phyloP scores from a whole-genome alignment of 257 asterid species.

The Verbascum thapsus region DNA sequence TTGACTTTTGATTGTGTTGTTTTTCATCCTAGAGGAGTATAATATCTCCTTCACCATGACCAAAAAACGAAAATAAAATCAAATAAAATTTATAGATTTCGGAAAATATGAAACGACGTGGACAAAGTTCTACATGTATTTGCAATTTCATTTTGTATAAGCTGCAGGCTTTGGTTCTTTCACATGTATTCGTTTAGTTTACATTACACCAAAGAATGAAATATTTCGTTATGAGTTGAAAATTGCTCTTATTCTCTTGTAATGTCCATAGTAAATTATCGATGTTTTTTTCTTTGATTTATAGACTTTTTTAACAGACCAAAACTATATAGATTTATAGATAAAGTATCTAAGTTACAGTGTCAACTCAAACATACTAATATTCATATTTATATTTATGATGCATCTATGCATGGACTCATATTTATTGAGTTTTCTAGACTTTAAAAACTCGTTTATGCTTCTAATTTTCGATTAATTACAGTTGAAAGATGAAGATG shows the following conservation, averaged over 20 bases:
- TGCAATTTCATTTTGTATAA: not conserved
- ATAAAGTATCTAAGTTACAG: no score
- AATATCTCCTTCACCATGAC: not conserved
- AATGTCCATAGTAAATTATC: no score
- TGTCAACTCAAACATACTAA: no score
- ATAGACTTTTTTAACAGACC: no score
- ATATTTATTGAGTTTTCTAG: not conserved
- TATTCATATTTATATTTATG: not conserved
- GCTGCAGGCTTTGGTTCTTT: not conserved
- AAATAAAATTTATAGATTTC: not conserved
- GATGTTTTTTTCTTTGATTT: no score
- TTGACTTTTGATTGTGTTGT: constrained; percentile 11
- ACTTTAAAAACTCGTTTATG: not conserved
- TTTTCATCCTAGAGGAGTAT: constrained; percentile 16
- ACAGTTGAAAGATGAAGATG: constrained; percentile 42
- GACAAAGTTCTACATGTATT: not conserved
- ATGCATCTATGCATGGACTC: not conserved
- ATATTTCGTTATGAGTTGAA: not conserved
- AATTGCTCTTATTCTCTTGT: not conserved
- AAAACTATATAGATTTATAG: no score
- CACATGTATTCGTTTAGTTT: not conserved
- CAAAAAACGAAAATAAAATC: not conserved
- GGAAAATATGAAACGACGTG: not conserved
- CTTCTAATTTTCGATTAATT: constrained; percentile 1
- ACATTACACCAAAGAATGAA: not conserved